Base-by-base conservation (phyloP, 768 basidiomycete genomes). In the Coprinopsis marcescibilis region DNA sequence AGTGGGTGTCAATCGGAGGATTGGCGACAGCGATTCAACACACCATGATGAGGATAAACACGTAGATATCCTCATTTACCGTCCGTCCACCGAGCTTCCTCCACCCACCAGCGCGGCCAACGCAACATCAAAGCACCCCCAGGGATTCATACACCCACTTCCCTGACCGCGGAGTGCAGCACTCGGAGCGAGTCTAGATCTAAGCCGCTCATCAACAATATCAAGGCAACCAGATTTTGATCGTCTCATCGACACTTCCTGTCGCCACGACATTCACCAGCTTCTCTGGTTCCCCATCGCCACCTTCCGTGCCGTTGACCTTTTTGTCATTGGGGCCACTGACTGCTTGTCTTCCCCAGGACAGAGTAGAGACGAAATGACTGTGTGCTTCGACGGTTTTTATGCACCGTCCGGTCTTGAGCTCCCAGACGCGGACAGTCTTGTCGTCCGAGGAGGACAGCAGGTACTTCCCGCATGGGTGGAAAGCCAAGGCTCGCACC, bases 391-490 rank as follows among this genome's bases (percentile, higher is more conserved):
- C 88, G 33, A 95, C 77, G 30, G 80, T 87, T 70, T 89, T 91
- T 53, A 84, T 73, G 61, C 90, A 92, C 52, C 90, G 76, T 0
- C 91, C 92, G 2, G 85, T 87, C 34, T 77, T 73, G 27, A 95
- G 69, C 57, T 94, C 92, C 92, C 92, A 95, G 7, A 94, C 76
- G 7, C 89, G 81, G 54, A 94, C 80, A 8, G 89, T 89, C 65
- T 92, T 89, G 71, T 95, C 92, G 62, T 95, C 92, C 11, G 89
- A 87, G 3, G 86, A 89, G 7, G 90, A 92, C n/a, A 95, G 72
- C 11, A 95, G 77, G 61, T 81, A 85, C 63, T 93, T 93, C 13
- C 92, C 92, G 8, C 80, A 80, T 0, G 92, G 92, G 64, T 94
- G 92, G 70, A 94, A 94, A 14, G 86, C 80, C 35, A 95, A 72